phyloP scores from a whole-genome alignment of 176 grass and related monocot species.

The Tuctoria greenei region DNA sequence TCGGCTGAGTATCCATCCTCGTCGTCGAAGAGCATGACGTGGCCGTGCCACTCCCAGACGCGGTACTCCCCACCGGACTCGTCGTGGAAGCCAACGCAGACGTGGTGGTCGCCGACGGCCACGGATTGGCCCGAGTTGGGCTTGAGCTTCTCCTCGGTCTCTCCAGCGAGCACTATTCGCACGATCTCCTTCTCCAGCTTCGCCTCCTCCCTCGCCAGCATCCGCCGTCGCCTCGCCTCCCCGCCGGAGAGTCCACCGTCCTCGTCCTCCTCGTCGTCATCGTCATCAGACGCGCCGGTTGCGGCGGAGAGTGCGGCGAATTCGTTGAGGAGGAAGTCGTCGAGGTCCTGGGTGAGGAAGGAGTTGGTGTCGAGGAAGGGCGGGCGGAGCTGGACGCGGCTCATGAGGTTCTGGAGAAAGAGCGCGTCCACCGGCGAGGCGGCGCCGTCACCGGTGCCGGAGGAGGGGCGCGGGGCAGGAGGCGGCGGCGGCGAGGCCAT shows the following conservation, averaged over 20 bases:
- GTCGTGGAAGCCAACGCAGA: conserved; percentile 82
- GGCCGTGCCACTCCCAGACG: conserved; percentile 98
- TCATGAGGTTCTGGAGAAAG: conserved; percentile 85
- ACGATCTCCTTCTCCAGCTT: conserved; percentile 92
- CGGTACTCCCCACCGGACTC: conserved; percentile 77
- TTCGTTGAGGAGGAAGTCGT: conserved; percentile 86
- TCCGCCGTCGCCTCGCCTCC: conserved; percentile 54
- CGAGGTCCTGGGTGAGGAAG: conserved; percentile 77
- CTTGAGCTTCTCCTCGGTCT: conserved; percentile 67
- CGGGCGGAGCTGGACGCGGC: conserved; percentile 85
- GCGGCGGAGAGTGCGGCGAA: conserved; percentile 57
- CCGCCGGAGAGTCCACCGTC: conserved; percentile 23
- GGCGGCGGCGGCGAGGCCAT: conserved; percentile 57
- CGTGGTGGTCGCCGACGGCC: conserved; percentile 80
- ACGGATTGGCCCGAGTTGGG: conserved; percentile 88
- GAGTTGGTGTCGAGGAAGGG: conserved; percentile 97
- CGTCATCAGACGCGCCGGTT: conserved; percentile 32
- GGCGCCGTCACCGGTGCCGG: conserved; percentile 9
- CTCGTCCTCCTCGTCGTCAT: conserved; percentile 36
- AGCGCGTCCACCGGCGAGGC: conserved; percentile 63
- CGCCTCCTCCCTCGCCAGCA: conserved; percentile 68
- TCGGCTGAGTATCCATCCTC: conserved; percentile 87
- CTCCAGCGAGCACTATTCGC: conserved; percentile 55
- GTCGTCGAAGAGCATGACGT: conserved; percentile 95
- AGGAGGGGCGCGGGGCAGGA: conserved; percentile 15